Evolutionary conservation across 805 yeast genomes (phyloP).

Genomic region (Komagataella pastoris): DNA sequence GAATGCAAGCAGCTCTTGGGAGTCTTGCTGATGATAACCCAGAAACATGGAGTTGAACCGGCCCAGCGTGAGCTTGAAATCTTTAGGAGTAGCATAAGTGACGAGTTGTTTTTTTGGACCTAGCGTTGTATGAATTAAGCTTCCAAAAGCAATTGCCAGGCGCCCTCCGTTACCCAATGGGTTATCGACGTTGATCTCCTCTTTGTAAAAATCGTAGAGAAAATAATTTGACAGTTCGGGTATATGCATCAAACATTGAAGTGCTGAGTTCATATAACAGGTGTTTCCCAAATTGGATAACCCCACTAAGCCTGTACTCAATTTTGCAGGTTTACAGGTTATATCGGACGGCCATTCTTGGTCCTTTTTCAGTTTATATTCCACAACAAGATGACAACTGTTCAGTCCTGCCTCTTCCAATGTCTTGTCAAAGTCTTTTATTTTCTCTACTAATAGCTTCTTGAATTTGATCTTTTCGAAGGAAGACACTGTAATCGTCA

Average conservation of each 20-base stretch:
- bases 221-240: constrained; percentile 78
- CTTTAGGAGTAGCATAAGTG: constrained; percentile 45
- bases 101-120: constrained; percentile 11
- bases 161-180: constrained; percentile 82
- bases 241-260: constrained; percentile 78
- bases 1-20: constrained; percentile 86
- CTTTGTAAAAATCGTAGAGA: constrained; percentile 38
- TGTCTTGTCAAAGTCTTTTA: not conserved
- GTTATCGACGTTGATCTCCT: constrained; percentile 61
- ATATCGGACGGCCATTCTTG: not conserved
- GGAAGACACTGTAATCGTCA: constrained; percentile 1
- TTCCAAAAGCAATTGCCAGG: constrained; percentile 66
- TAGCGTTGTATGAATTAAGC: constrained; percentile 49
- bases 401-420: not conserved
- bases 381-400: not conserved
- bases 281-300: constrained; percentile 73
- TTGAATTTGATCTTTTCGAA: not conserved
- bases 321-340: constrained; percentile 3
- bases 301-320: constrained; percentile 41
- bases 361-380: not conserved
- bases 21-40: constrained; percentile 82
- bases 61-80: constrained; percentile 70
- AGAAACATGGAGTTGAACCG: constrained; percentile 65
- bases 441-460: not conserved
- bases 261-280: constrained; percentile 90